phyloP scores from a whole-genome alignment of 306 rosid species.

The Hippophae rhamnoides region DNA sequence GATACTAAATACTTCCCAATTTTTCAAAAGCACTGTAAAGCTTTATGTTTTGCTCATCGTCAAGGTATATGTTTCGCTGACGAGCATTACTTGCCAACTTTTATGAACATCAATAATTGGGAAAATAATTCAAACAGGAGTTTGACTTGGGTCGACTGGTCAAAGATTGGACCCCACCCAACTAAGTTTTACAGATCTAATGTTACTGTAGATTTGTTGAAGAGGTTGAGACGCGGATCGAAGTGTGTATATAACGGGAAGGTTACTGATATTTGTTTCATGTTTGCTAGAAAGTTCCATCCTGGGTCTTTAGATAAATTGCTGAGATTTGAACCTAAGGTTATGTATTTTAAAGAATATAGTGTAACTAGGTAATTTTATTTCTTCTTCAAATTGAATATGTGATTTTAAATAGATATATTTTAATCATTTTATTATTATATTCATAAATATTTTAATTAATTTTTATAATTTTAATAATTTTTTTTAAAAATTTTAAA shows the following conservation, averaged over 20 bases:
- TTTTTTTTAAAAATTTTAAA: too few relatives aligned
- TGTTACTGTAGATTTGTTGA: constrained; percentile 37
- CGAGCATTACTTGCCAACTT: constrained; percentile 77
- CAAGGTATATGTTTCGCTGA: constrained; percentile 45
- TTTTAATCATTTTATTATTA: too few relatives aligned
- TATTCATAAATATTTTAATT: too few relatives aligned
- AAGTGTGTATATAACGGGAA: constrained; percentile 53
- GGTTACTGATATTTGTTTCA: constrained; percentile 34
- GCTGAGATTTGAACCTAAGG: constrained; percentile 56
- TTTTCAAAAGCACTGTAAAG: constrained; percentile 34
- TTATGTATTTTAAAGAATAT: constrained; percentile 43
- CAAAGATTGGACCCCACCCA: constrained; percentile 75
- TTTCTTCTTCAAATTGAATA: too few relatives aligned
- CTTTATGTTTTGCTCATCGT: constrained; percentile 44
- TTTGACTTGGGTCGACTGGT: constrained; percentile 87
- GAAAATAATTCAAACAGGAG: constrained; percentile 54
- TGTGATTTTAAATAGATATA: too few relatives aligned
- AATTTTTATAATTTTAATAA: too few relatives aligned
- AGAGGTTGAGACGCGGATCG: constrained; percentile 41
- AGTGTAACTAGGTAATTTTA: too few relatives aligned
- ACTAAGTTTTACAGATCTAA: constrained; percentile 31
- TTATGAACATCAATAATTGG: constrained; percentile 38
- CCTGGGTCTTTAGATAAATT: constrained; percentile 55
- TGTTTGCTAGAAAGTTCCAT: constrained; percentile 83
- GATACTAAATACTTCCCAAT: constrained; percentile 35